A percentile compares a stretch with the other conserved stretches of the same genome.
Conservation (phyloP, 2,329 filamentous ascomycete species). For the Pseudogymnoascus sp. region DNA sequence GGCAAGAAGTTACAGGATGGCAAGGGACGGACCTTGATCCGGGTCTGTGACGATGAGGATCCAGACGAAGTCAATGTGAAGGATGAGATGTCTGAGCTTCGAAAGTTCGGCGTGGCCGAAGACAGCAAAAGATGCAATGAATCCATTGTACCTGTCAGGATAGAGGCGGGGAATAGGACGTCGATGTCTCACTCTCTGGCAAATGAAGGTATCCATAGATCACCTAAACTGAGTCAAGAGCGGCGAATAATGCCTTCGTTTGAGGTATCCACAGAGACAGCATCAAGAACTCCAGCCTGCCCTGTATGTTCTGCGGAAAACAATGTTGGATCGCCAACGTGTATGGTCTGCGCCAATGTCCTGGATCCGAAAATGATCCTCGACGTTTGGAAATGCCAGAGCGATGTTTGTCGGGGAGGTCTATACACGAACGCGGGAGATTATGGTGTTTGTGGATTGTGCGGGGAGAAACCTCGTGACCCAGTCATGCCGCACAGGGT, state of each 20-base stretch:
- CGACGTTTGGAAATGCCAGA: conserved; percentile 58
- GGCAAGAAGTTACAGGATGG: conserved; percentile 58
- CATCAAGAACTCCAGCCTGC: conserved; percentile 33
- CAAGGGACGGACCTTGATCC: conserved; percentile 61
- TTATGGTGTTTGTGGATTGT: conserved; percentile 63
- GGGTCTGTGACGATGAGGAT: conserved; percentile 66
- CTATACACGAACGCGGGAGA: conserved; percentile 63
- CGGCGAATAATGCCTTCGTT: not conserved
- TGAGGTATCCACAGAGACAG: not conserved
- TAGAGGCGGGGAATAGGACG: not conserved
- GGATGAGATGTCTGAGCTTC: conserved; percentile 63
- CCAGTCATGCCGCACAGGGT: not conserved
- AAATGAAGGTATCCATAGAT: not conserved
- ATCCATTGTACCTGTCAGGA: not conserved
- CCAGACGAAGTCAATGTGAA: conserved; percentile 50
- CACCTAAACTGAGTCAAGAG: conserved; percentile 1
- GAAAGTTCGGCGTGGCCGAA: conserved; percentile 20
- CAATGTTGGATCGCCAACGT: conserved; percentile 46
- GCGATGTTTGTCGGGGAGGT: conserved; percentile 46
- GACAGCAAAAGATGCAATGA: conserved; percentile 12
- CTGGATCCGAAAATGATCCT: conserved; percentile 47
- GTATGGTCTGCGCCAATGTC: conserved; percentile 64
- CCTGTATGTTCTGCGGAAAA: conserved; percentile 65
- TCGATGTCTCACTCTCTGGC: not conserved
- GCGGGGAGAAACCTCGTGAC: conserved; percentile 36